Conservation (phyloP, 2,329 filamentous ascomycete species). For the Pseudovirgaria hyperparasitica region DNA sequence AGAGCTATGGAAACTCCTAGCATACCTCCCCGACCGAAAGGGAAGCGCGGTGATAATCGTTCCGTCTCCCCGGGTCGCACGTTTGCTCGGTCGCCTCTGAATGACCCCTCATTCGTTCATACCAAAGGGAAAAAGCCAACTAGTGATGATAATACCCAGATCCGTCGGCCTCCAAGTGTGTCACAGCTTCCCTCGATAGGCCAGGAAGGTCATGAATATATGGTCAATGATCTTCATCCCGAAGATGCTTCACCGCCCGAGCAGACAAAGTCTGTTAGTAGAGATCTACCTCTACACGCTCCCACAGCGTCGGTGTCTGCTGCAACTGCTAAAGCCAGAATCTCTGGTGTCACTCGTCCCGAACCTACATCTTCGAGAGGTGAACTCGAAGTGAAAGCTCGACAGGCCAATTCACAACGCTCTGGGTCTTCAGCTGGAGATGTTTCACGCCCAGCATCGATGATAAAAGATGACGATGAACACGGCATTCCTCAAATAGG, state of each 20-base stretch:
- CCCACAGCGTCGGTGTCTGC: slow-evolving; percentile 77
- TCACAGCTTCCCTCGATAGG: slow-evolving; percentile 74
- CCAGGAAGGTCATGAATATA: slow-evolving; percentile 84
- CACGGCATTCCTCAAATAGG: slow-evolving; percentile 89
- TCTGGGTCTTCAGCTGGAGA: slow-evolving; percentile 20
- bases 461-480: slow-evolving; percentile 53
- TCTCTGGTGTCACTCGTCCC: slow-evolving; percentile 64
- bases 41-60: slow-evolving; percentile 54
- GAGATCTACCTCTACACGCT: slow-evolving; percentile 76
- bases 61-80: slow-evolving; percentile 64
- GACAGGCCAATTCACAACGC: slow-evolving; percentile 11
- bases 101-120: slow-evolving; percentile 46
- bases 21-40: slow-evolving; percentile 65
- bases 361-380: slow-evolving; percentile 25
- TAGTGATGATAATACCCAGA: too few species aligned
- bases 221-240: slow-evolving; percentile 39
- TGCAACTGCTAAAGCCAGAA: slow-evolving; percentile 69
- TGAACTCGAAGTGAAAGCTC: slow-evolving; percentile 19
- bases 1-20: slow-evolving; percentile 46
- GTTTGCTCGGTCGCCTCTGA: slow-evolving; percentile 77
- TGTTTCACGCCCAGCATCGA: slow-evolving; percentile 38
- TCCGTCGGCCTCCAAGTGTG: slow-evolving; percentile 68
- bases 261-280: slow-evolving; percentile 65
- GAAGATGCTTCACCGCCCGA: slow-evolving; percentile 39
- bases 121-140: slow-evolving; percentile 21